Base-by-base conservation (phyloP, 768 basidiomycete genomes). In the Pholiota microspora region DNA sequence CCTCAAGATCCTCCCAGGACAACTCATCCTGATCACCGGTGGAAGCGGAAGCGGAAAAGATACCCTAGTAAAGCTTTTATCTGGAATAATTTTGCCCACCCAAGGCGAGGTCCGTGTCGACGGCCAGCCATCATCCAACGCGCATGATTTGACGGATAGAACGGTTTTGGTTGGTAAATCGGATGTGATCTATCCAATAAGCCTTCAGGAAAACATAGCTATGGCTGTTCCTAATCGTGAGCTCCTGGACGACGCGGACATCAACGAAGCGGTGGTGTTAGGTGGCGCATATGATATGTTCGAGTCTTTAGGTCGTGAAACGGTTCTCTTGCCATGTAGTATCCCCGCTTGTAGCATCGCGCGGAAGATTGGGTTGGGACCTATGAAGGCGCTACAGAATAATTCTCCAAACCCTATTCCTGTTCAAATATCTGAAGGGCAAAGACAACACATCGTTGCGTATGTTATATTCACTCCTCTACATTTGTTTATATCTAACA, bases 31-130 rank as follows among this genome's bases (percentile, higher is more conserved):
- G 21, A 62, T 82, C 31, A 77, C 79, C 7, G 80, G 80, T 10
- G 62, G 54, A 7, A 78, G 77, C 56, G 77, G 77, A 7, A 73
- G 73, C 58, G 78, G 77, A 6, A 80, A 79, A 55, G 69, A 74
- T 0, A 72, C 77, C 7, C 62, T 78, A 9, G 62, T 78, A 24
- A 77, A 78, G 48, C 63, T 81, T 6, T 52, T 80, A 10, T 67
- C 67, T 8, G 62, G 77, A 9, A 44, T 8, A 51, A 9, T 34
- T 24, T 23, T 13, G 7, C 48, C 48, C 5, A 36, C 10, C 0
- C 34, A 21, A 1, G 48, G 48, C 15, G 23, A 35, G 12, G n/a
- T 49, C 5, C n/a, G 24, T 13, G 3, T 36, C 5, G 34, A 49
- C n/a, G 34, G 18, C 21, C 47, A 23, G 34, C 4, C 18, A 2